These are phyloP conservation scores for Orychophragmus violaceus DNA, from an alignment of 345 rosid genomes.

Conservation along the genomic window DNA sequence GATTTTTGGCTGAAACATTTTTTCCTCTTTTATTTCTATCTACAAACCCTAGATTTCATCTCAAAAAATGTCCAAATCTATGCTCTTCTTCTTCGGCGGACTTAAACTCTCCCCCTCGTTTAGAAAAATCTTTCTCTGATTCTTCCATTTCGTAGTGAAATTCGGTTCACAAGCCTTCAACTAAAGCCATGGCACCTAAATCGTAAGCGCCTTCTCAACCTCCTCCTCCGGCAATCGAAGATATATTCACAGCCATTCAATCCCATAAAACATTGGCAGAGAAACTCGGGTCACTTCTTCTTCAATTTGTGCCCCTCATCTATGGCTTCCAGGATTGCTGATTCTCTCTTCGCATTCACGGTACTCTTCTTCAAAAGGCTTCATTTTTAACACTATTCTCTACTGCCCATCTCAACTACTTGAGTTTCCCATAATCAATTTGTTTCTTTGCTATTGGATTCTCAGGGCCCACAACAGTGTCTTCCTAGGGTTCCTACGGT, in stretches of 20 bases:
- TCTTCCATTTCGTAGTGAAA: no score
- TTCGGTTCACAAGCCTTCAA: no score
- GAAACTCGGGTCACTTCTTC: neutral
- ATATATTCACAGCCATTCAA: slow-evolving; percentile 27
- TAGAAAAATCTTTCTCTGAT: no score
- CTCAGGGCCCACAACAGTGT: slow-evolving; percentile 57
- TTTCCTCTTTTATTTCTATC: no score
- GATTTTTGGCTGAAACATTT: no score
- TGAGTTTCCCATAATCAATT: slow-evolving; percentile 16
- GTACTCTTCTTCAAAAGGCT: slow-evolving; percentile 29
- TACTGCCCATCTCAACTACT: neutral
- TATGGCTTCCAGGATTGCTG: slow-evolving; percentile 70
- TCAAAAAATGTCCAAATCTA: no score
- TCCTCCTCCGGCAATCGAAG: no score
- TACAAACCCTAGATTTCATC: no score
- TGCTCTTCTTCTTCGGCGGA: no score
- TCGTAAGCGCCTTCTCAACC: no score
- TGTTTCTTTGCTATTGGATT: slow-evolving; percentile 20
- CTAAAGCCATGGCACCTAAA: no score
- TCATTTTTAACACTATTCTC: neutral
- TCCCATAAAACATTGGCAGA: slow-evolving; percentile 3
- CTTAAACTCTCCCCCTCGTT: no score
- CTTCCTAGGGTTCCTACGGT: slow-evolving; percentile 38
- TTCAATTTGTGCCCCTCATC: slow-evolving; percentile 29
- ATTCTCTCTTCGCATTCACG: slow-evolving; percentile 52